Conservation (phyloP, 2,329 filamentous ascomycete genomes). For the Talaromyces amestolkiae region DNA sequence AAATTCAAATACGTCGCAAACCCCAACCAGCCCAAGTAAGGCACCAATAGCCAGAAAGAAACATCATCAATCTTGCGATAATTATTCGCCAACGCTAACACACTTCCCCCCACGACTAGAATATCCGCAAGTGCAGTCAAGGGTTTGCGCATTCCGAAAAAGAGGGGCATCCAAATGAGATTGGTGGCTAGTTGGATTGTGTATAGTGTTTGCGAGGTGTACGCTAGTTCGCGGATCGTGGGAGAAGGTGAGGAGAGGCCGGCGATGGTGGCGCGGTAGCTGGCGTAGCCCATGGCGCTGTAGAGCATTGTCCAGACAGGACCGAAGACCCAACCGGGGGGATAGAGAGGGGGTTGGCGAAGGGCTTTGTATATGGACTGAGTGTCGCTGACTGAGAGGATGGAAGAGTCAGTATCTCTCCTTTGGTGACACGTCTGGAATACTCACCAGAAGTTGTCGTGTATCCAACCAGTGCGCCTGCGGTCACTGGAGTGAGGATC, state of each 20-base stretch:
- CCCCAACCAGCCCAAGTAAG: conserved; percentile 80
- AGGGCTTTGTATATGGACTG: conserved; percentile 39
- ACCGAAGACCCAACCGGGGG: conserved; percentile 58
- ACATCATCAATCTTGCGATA: conserved; percentile 73
- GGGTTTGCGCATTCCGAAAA: conserved; percentile 75
- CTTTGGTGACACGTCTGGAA: neutral
- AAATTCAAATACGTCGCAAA: conserved; percentile 85
- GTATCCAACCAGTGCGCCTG: conserved; percentile 30
- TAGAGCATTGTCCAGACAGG: conserved; percentile 61
- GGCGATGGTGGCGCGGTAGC: conserved; percentile 69
- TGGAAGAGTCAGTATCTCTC: neutral
- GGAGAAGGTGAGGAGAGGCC: conserved; percentile 60
- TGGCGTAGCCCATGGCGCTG: conserved; percentile 80
- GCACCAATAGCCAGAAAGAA: conserved; percentile 71
- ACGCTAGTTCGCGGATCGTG: conserved; percentile 57
- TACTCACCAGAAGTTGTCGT: conserved; percentile 29
- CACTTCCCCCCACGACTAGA: conserved; percentile 66
- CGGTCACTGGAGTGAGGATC: conserved; percentile 29
- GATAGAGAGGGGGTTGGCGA: conserved; percentile 52
- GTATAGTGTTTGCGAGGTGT: conserved; percentile 74
- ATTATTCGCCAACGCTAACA: conserved; percentile 69
- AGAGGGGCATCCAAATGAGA: conserved; percentile 86
- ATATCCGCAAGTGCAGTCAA: conserved; percentile 74
- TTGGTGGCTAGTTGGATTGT: conserved; percentile 83
- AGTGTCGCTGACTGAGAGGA: conserved; percentile 30